Evolutionary conservation across 768 basidiomycete genomes (phyloP), one percentile per base, ranked within the genome.

Genomic region (Auriculariales sp.): DNA sequence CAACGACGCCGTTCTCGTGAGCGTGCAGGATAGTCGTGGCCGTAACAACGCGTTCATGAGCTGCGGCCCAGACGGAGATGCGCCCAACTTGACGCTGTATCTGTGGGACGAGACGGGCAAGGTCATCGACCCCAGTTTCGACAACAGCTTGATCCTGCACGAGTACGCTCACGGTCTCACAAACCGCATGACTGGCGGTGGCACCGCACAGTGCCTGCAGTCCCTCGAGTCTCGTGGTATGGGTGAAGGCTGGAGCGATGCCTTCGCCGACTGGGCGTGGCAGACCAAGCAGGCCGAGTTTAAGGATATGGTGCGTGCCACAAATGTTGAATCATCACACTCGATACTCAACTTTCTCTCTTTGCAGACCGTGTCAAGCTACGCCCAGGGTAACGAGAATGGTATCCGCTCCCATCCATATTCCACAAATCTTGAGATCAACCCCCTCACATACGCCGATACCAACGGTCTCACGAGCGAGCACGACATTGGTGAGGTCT

Each of bases 381-480:
- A 56, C 52, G 56, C 79, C 28, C 69, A 63, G 53, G 69, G 77
- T 60, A 61, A 67, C 52, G 49, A 68, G 4, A 57, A 59, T 7
- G 80, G 81, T 42, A 74, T 81, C 57, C 70, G 79, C n/a, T 60
- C 66, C 46, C 71, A 73, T 61, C 75, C 72, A 7, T 81, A 81
- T 65, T 7, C 7, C n/a, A 36, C 35, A 5, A n/a, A 12, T 29
- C 54, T 53, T 15, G 48, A 52, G 17, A 58, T 60, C 46, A 77
- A 76, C 58, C 69, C 74, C 5, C 62, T 72, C 33, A 60, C 61
- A 3, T 76, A 75, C 58, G 63, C 66, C 1, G 63, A 57, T 46
- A 49, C 74, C 36, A 55, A 59, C 45, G 57, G 56, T 0, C 61
- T 67, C 30, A 64, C 55, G 11, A 72, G 75, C 54, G 72, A 72